phyloP scores from a whole-genome alignment of 169 alveolate species.

The Plasmodium coatneyi region DNA sequence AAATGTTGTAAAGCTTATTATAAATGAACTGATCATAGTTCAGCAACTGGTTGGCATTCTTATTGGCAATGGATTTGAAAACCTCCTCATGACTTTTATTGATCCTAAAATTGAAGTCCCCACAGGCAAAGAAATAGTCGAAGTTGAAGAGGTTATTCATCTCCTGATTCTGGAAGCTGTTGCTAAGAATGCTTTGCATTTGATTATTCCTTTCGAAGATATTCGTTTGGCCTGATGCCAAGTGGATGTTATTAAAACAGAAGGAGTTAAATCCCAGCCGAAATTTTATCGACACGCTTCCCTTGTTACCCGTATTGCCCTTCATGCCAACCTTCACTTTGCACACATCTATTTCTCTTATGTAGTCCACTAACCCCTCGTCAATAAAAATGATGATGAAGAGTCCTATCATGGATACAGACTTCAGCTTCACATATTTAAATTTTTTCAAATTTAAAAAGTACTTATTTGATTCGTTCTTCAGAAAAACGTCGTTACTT shows the following conservation, averaged over 20 bases:
- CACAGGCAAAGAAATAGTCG: constrained; percentile 78
- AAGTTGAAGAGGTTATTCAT: constrained; percentile 75
- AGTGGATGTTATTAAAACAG: constrained; percentile 88
- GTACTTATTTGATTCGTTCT: constrained; percentile 19
- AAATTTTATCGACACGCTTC: constrained; percentile 87
- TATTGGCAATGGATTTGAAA: constrained; percentile 31
- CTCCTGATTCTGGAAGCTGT: constrained; percentile 80
- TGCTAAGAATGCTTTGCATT: constrained; percentile 79
- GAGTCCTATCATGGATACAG: constrained; percentile 89
- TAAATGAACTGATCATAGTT: constrained; percentile 69
- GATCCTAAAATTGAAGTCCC: constrained; percentile 74
- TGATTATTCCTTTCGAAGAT: constrained; percentile 85
- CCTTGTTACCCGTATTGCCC: constrained; percentile 92
- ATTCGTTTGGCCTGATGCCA: constrained; percentile 88
- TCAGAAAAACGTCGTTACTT: neutral
- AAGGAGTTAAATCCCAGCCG: constrained; percentile 80
- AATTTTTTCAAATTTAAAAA: constrained; percentile 59
- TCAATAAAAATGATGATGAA: constrained; percentile 85
- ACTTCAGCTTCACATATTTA: constrained; percentile 78
- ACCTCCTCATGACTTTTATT: constrained; percentile 71
- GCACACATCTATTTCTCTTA: constrained; percentile 82
- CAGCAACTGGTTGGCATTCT: constrained; percentile 21
- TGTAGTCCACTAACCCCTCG: constrained; percentile 78
- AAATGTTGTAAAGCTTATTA: constrained; percentile 53
- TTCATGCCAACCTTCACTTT: constrained; percentile 90